Conservation (phyloP, 306 rosid species). For the Ochetophila trinervis region DNA sequence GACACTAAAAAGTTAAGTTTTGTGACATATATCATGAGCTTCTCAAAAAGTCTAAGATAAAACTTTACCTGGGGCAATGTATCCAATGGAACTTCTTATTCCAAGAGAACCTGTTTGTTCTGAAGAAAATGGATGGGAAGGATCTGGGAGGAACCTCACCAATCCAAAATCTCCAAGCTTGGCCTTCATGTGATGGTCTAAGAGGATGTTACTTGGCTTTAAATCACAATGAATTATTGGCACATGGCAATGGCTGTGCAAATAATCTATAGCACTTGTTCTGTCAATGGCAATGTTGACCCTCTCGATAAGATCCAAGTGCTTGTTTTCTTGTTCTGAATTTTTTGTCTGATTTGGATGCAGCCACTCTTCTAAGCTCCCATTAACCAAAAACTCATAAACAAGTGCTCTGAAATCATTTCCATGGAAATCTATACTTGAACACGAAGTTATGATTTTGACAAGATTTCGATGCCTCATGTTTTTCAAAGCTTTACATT, state of each 20-base stretch:
- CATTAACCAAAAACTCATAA: not conserved
- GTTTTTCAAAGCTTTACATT: constrained; percentile 21
- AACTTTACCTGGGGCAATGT: not conserved
- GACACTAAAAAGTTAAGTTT: too few relatives aligned
- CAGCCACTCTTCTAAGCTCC: too few relatives aligned
- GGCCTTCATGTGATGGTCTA: not conserved
- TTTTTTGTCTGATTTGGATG: not conserved
- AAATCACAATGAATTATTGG: not conserved
- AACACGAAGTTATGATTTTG: constrained; percentile 15
- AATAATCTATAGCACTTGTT: not conserved
- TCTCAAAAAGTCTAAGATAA: too few relatives aligned
- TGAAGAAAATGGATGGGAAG: not conserved
- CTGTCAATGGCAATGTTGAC: not conserved
- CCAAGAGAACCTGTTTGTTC: not conserved
- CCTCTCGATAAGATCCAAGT: not conserved
- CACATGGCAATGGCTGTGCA: not conserved
- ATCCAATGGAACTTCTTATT: not conserved
- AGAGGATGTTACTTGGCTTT: not conserved
- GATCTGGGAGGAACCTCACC: not conserved
- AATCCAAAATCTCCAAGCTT: not conserved
- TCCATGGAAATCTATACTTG: constrained; percentile 15
- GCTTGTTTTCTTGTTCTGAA: not conserved
- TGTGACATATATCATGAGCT: too few relatives aligned
- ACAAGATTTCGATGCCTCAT: constrained; percentile 26
- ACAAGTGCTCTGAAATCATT: not conserved